Base-by-base conservation (phyloP, 768 basidiomycete species). In the Pulveroboletus frians region DNA sequence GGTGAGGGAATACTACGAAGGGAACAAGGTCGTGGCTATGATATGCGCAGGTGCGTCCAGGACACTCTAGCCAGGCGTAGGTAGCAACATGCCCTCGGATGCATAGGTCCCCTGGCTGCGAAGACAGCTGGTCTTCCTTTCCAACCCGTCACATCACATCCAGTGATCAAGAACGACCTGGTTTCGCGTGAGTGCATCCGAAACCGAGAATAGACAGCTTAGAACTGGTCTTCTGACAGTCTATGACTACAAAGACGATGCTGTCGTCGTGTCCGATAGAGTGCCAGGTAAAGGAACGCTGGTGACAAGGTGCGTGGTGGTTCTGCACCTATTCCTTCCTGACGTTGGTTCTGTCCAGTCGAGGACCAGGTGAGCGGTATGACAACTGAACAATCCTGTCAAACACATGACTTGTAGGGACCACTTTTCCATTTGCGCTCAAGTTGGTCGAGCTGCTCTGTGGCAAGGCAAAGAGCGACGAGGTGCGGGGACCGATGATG, bases 131-230 rank as follows among this genome's bases (percentile, higher is more conserved):
- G 72, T 9, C 73, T 91, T 5, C 75, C 79, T 0, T 74, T 60
- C 45, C 85, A 88, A 54, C 76, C 78, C 3, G 52, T 92, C 39
- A 92, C 89, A 27, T 92, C 89, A 14, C 88, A 92, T 58, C 88
- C 89, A 0, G 79, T 79, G 44, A 80, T 92, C 43, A 80, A 79
- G 56, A 58, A 67, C 3, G 65, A 79, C 9, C 73, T 92, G n/a
- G 77, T 78, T 45, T 63, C 72, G 13, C 68, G 87, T 83, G 45
- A 29, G 71, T 60, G 41, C 14, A 14, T 4, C 8, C 0, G 4
- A 15, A 18, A 15, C 17, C 15, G 7, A 23, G 43, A 23, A 31
- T 6, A 9, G 30, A 15, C 32, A 5, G 42, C 15, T 27, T 47
- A 40, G 36, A 18, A 5, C 21, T 46, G 39, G 37, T 43, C 13